Evolutionary conservation across 2,329 filamentous ascomycete genomes (phyloP), one percentile per base, ranked within the genome.

Genomic region (Fusarium phyllophilum): DNA sequence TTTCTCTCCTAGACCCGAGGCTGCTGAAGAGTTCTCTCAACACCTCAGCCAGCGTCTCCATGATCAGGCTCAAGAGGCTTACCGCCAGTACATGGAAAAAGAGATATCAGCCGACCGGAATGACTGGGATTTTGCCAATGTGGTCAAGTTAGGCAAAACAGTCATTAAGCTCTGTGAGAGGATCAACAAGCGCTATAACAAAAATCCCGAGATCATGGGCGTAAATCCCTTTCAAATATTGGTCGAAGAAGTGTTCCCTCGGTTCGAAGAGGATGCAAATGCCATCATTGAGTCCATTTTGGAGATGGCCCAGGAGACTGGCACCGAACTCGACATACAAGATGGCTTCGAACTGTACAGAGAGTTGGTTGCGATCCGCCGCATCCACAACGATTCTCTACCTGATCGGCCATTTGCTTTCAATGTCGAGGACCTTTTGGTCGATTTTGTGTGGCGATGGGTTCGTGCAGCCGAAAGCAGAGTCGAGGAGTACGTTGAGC

Each of bases 371-470:
- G 92, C 93, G 74, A 94, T 98, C 69, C 92, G 96, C 36, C 88
- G 89, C 39, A 94, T 97, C 33, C 95, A 98, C 81, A 87, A 89
- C 13, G 89, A 93, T 71, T 92, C 91, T 29, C 87, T 98, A 24
- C 94, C 94, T 0, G 87, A 87, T 74, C 86, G 90, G 68, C 89
- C 90, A 3, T 99, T 98, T 81, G 92, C 91, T 9, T 98, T 98
- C 81, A 91, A 95, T 74, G 89, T 99, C 48, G 96, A 99, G 82
- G 90, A 91, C 46, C 85, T 97, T 22, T 87, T 99, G 24, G 93
- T 95, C 70, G 92, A 94, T 41, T 99, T 98, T 81, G 96, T 98
- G 11, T 98, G 95, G 95, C 91, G 94, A 66, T 99, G 95, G 95
- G 94, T 99, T 72, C 88, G 89, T 61, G 89, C 91, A 72, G 95